phyloP scores from a whole-genome alignment of 805 yeast species.

The Brettanomyces bruxellensis region DNA sequence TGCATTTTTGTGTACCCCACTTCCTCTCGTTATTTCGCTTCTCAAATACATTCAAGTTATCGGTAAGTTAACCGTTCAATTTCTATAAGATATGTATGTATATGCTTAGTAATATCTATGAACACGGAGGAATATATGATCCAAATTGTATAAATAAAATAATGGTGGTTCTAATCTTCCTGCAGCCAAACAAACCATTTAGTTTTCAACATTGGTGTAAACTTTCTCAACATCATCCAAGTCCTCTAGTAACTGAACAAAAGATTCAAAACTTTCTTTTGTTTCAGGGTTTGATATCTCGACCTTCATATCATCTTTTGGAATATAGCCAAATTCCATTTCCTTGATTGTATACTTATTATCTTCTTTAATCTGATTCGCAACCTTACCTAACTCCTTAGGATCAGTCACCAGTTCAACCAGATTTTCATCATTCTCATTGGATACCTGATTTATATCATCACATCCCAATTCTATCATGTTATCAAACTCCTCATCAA shows the following conservation, averaged over 20 bases:
- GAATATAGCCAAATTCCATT: conserved; percentile 58
- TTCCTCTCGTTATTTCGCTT: neutral
- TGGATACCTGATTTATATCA: conserved; percentile 38
- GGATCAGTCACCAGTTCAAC: conserved; percentile 57
- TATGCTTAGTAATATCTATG: no score
- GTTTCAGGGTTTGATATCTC: conserved; percentile 45
- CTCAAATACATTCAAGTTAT: no score
- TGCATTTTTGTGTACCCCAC: neutral
- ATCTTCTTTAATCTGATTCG: conserved; percentile 47
- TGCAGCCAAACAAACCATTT: neutral
- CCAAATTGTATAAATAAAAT: no score
- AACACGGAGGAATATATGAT: no score
- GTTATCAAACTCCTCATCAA: conserved; percentile 67
- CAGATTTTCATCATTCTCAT: conserved; percentile 17
- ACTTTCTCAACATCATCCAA: conserved; percentile 80
- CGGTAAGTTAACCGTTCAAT: no score
- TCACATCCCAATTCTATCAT: conserved; percentile 74
- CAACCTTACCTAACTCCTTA: conserved; percentile 49
- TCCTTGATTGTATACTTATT: conserved; percentile 55
- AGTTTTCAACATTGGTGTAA: conserved; percentile 50
- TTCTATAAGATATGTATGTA: no score
- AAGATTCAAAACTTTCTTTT: conserved; percentile 43
- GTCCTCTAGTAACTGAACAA: conserved; percentile 56
- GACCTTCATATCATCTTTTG: conserved; percentile 53
- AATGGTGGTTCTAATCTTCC: no score